Evolutionary conservation across 352 stramenopile species (phyloP).

Genomic region (Phytophthora pisi): DNA sequence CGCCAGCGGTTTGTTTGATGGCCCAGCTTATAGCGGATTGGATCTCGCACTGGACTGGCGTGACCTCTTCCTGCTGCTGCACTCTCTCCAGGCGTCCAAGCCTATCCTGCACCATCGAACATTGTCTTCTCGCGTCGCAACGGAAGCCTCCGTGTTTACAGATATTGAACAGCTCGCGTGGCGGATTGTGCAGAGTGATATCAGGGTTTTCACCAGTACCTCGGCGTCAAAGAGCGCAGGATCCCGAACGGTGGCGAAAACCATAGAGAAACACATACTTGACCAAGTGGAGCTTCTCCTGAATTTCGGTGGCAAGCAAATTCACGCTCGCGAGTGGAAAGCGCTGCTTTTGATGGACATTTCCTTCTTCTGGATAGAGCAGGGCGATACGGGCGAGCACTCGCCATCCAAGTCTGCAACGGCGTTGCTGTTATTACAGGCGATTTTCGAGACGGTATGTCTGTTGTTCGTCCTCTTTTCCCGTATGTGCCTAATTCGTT

Average conservation of each 20-base stretch:
- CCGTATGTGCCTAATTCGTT: conserved; percentile 2
- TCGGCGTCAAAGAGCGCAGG: conserved; percentile 1
- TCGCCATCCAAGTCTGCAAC: conserved; percentile 22
- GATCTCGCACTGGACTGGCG: conserved; percentile 47
- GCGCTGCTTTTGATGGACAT: conserved; percentile 78
- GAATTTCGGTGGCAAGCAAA: conserved; percentile 70
- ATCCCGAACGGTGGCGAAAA: conserved; percentile 11
- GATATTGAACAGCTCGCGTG: conserved; percentile 55
- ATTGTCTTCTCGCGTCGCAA: conserved; percentile 56
- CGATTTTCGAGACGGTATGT: conserved; percentile 48
- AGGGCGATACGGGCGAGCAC: conserved; percentile 13
- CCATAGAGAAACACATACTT: conserved; percentile 32
- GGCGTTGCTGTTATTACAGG: conserved; percentile 36
- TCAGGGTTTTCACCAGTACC: conserved; percentile 16
- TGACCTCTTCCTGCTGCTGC: conserved; percentile 73
- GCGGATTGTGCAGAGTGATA: conserved; percentile 38
- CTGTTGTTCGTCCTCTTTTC: background rate
- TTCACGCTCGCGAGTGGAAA: conserved; percentile 79
- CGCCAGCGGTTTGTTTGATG: conserved; percentile 11
- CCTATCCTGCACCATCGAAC: conserved; percentile 77
- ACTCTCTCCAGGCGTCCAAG: conserved; percentile 77
- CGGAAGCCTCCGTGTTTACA: conserved; percentile 50
- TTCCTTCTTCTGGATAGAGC: conserved; percentile 63
- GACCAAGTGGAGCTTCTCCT: conserved; percentile 51
- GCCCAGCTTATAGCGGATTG: conserved; percentile 2